A percentile compares a stretch with the other conserved stretches of the same genome.
phyloP scores from a whole-genome alignment of 129 eudicot genomes.

The Escallonia herrerae region DNA sequence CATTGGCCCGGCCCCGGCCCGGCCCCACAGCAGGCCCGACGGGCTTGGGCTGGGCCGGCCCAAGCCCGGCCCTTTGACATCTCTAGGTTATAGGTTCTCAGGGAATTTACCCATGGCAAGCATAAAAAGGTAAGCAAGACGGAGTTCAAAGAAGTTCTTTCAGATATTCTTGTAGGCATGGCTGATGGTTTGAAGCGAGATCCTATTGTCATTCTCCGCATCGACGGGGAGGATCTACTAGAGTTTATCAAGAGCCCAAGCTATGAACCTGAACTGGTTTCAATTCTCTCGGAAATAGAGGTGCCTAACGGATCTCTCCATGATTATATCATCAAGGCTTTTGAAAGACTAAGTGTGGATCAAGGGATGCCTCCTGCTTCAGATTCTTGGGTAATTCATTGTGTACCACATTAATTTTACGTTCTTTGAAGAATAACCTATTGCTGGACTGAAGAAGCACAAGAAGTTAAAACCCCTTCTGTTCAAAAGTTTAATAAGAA shows the following conservation, averaged over 20 bases:
- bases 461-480: too few relatives aligned
- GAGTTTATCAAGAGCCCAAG: constrained; percentile 53
- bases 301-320: constrained; percentile 36
- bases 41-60: too few relatives aligned
- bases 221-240: constrained; percentile 81
- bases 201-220: constrained; percentile 84
- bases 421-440: not conserved
- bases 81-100: constrained; percentile 73
- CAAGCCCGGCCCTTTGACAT: not conserved
- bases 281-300: constrained; percentile 56
- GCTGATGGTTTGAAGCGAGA: constrained; percentile 94
- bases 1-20: too few relatives aligned
- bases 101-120: constrained; percentile 82
- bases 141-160: constrained; percentile 70
- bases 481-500: too few relatives aligned
- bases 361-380: constrained; percentile 98
- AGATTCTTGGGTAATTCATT: constrained; percentile 71
- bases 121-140: constrained; percentile 72
- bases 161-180: constrained; percentile 93
- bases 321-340: constrained; percentile 62
- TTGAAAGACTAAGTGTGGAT: constrained; percentile 75
- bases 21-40: too few relatives aligned
- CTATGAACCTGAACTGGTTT: constrained; percentile 64
- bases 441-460: too few relatives aligned
- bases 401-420: not conserved